phyloP scores from a whole-genome alignment of 306 rosid species.

The Purshia tridentata region DNA sequence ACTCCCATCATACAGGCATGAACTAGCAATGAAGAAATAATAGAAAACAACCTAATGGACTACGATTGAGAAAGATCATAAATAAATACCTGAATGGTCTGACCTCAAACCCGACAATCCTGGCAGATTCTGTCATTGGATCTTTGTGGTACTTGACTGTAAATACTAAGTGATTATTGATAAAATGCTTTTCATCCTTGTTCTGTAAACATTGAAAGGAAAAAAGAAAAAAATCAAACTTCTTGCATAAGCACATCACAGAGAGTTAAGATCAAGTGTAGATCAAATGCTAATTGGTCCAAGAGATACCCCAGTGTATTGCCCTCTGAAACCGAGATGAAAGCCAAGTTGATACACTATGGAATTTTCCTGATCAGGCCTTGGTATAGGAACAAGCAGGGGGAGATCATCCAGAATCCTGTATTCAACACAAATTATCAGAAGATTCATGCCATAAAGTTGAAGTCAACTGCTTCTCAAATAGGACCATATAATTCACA shows the following conservation, averaged over 20 bases:
- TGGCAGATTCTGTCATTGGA: conserved; percentile 59
- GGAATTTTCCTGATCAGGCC: conserved; percentile 70
- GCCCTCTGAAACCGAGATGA: conserved; percentile 84
- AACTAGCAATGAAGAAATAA: conserved; percentile 10
- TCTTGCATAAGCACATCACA: not conserved
- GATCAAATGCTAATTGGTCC: conserved; percentile 15
- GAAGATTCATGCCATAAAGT: not conserved
- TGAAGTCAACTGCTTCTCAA: not conserved
- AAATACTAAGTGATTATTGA: conserved; percentile 79
- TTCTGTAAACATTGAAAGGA: conserved; percentile 39
- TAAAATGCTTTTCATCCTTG: conserved; percentile 76
- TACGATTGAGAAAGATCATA: conserved; percentile 21
- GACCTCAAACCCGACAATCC: conserved; percentile 95
- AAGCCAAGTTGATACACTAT: conserved; percentile 77
- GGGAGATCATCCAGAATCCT: conserved; percentile 96
- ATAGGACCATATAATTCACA: conserved; percentile 5
- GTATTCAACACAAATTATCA: conserved; percentile 16
- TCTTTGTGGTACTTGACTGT: conserved; percentile 74
- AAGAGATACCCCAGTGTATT: conserved; percentile 66
- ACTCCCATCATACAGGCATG: conserved; percentile 11
- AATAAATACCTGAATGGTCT: conserved; percentile 69
- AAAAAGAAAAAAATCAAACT: conserved; percentile 13
- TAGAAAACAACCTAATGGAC: not conserved
- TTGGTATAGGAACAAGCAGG: conserved; percentile 69
- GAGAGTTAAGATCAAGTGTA: conserved; percentile 8